Percentiles rank a stretch among this genome's conserved stretches.
phyloP scores from a whole-genome alignment of 352 stramenopile species.

The Plasmopara viticola region DNA sequence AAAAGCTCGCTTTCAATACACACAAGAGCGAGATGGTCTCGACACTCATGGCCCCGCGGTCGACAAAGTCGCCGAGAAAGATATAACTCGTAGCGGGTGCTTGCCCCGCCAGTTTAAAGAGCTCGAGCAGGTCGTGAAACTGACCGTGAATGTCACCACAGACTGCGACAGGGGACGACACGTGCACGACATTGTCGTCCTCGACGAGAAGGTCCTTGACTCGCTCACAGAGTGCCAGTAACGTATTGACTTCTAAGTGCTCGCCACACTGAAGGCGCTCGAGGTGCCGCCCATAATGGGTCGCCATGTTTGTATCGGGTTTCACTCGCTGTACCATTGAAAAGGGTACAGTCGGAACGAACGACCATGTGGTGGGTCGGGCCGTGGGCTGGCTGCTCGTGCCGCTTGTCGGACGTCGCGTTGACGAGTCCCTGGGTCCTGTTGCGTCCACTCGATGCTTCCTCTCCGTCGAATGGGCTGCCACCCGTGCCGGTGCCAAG shows the following conservation, averaged over 20 bases:
- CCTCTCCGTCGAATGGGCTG: conserved; percentile 7
- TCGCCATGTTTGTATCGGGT: conserved; percentile 12
- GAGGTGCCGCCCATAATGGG: conserved; percentile 36
- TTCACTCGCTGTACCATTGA: not conserved
- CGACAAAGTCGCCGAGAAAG: conserved; percentile 98
- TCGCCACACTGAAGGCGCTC: conserved; percentile 60
- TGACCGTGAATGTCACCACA: conserved; percentile 96
- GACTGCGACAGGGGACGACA: conserved; percentile 74
- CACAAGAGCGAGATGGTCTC: conserved; percentile 91
- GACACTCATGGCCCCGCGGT: conserved; percentile 93
- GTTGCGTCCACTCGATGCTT: conserved; percentile 34
- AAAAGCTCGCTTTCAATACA: conserved; percentile 85
- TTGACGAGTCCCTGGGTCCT: conserved; percentile 40
- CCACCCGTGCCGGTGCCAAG: not conserved
- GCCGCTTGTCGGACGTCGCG: conserved; percentile 36
- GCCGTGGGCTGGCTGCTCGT: conserved; percentile 41
- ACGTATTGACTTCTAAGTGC: conserved; percentile 37
- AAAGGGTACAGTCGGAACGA: not conserved
- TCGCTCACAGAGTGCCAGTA: conserved; percentile 58
- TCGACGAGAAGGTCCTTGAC: conserved; percentile 64
- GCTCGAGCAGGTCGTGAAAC: conserved; percentile 94
- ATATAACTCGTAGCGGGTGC: conserved; percentile 86
- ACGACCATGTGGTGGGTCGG: conserved; percentile 60
- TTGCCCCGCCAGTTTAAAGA: conserved; percentile 88
- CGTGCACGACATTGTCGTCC: conserved; percentile 78